Evolutionary conservation across 345 rosid genomes (phyloP).

Genomic region (Rhodamnia rubescens): DNA sequence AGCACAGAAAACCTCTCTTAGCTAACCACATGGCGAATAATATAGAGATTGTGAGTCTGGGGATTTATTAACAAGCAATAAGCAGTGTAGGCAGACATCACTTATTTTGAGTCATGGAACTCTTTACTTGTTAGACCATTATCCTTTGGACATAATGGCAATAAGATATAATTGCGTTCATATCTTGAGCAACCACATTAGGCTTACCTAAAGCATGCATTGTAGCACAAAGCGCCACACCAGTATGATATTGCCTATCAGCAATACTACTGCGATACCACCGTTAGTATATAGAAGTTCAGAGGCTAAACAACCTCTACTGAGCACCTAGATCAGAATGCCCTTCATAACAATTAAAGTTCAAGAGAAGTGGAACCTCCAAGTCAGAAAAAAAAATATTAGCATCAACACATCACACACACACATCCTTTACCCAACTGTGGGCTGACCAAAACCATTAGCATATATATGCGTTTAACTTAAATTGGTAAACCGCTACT

Average conservation of each 20-base stretch:
- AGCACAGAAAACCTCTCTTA: neutral
- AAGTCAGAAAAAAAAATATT: neutral
- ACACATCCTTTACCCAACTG: too few relatives aligned
- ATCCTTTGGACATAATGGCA: neutral
- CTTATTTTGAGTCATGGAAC: neutral
- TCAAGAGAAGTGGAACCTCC: neutral
- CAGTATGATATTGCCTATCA: neutral
- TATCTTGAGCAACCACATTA: neutral
- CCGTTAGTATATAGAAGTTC: neutral
- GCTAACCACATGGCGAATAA: neutral
- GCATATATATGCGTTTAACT: neutral
- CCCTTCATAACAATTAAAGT: neutral
- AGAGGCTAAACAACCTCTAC: neutral
- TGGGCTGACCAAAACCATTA: too few relatives aligned
- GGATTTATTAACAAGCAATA: neutral
- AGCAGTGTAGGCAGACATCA: neutral
- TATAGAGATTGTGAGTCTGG: neutral
- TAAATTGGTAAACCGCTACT: neutral
- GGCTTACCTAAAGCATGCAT: neutral
- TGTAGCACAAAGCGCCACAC: neutral
- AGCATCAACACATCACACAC: too few relatives aligned
- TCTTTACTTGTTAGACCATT: neutral
- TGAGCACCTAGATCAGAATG: neutral
- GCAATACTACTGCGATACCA: neutral
- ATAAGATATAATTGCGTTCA: neutral